Evolutionary conservation across 139 green algal genomes (phyloP).

Genomic region (Nannochloris sp.): DNA sequence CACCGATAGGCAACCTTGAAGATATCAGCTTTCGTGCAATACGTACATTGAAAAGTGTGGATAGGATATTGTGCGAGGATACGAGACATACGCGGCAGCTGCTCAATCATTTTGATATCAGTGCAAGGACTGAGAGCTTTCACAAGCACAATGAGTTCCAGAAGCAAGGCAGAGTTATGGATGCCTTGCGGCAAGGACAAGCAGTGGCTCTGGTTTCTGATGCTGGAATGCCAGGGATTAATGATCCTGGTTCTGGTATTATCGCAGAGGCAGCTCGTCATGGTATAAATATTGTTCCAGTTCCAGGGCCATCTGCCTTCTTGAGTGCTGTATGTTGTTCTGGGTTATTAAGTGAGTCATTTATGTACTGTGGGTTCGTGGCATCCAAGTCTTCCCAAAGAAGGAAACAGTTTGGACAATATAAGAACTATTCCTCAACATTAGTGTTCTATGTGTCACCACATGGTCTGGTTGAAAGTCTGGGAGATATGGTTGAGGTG

Average conservation of each 20-base stretch:
- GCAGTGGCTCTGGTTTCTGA: constrained; percentile 81
- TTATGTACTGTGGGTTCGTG: constrained; percentile 78
- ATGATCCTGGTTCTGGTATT: constrained; percentile 72
- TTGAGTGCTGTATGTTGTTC: constrained; percentile 65
- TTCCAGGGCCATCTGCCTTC: constrained; percentile 74
- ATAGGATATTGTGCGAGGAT: constrained; percentile 78
- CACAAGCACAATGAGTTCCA: constrained; percentile 81
- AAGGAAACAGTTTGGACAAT: constrained; percentile 26
- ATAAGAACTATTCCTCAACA: constrained; percentile 31
- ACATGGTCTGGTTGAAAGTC: constrained; percentile 44
- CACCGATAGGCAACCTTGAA: constrained; percentile 73
- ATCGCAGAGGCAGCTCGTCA: constrained; percentile 33
- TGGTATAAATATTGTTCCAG: constrained; percentile 45
- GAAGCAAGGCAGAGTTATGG: constrained; percentile 33
- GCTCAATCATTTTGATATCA: constrained; percentile 52
- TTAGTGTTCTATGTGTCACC: constrained; percentile 72
- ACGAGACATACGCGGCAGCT: constrained; percentile 73
- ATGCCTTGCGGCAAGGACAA: constrained; percentile 40
- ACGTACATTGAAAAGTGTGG: constrained; percentile 43
- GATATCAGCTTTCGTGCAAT: constrained; percentile 80
- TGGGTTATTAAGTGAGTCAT: constrained; percentile 52
- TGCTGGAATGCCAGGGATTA: constrained; percentile 75
- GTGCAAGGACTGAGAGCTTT: constrained; percentile 27
- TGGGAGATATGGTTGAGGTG: constrained; percentile 43
- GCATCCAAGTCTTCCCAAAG: constrained; percentile 53